Conservation (phyloP, 352 stramenopile species). For the Globisporangium mamillatum region DNA sequence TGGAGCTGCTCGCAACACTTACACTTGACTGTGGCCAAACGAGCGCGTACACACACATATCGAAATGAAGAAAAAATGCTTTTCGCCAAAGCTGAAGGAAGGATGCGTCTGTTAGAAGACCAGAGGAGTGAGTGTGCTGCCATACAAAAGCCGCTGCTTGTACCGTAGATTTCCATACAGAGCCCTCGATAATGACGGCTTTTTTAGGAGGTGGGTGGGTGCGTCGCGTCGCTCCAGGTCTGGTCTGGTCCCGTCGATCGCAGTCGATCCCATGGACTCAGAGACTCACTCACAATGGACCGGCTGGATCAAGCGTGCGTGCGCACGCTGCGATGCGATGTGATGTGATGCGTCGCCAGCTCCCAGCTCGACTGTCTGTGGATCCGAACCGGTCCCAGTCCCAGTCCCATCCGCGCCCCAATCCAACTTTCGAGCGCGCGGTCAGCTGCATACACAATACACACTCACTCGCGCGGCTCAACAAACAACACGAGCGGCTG, state of each 20-base stretch:
- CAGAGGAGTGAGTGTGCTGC: not conserved
- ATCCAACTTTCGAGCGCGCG: conserved; percentile 5
- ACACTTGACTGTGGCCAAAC: not conserved
- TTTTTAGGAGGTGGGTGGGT: conserved; percentile 1
- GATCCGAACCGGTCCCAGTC: not conserved
- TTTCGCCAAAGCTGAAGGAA: not conserved
- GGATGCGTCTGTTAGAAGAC: not conserved
- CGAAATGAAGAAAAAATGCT: not conserved
- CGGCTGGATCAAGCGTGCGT: not conserved
- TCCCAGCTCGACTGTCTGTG: not conserved
- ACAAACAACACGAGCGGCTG: not conserved
- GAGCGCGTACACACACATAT: not conserved
- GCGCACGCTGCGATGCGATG: not conserved
- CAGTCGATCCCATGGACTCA: not conserved
- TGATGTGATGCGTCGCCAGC: conserved; percentile 7
- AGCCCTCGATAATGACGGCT: not conserved
- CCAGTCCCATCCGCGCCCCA: not conserved
- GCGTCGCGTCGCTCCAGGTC: conserved; percentile 6
- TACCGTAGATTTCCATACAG: conserved; percentile 4
- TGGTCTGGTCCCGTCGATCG: not conserved
- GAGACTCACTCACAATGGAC: not conserved
- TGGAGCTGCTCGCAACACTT: not conserved
- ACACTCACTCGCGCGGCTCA: not conserved
- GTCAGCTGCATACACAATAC: conserved; percentile 3
- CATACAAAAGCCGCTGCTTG: not conserved